phyloP scores from a whole-genome alignment of 148 eudicot species.

The Cornus florida region DNA sequence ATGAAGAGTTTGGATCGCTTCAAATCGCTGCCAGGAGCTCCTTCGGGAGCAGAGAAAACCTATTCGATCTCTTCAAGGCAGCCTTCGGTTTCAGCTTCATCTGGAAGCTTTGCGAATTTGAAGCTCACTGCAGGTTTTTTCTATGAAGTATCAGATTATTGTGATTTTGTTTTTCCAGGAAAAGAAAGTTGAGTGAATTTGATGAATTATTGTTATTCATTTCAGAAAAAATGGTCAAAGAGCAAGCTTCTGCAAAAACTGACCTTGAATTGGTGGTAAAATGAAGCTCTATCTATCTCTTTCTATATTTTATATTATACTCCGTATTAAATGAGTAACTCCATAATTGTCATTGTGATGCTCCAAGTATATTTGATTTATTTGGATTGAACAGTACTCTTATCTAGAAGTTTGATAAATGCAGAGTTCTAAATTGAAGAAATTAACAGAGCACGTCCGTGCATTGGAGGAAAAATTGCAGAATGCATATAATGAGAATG shows the following conservation, averaged over 20 bases:
- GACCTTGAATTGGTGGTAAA: conserved; percentile 85
- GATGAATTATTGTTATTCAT: conserved; percentile 10
- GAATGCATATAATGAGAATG: conserved; percentile 76
- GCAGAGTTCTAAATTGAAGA: conserved; percentile 87
- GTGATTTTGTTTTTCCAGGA: conserved; percentile 1
- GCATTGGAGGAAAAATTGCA: conserved; percentile 78
- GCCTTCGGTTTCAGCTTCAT: conserved; percentile 54
- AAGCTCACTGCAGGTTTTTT: conserved; percentile 80
- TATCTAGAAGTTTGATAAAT: conserved; percentile 5
- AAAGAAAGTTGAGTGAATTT: background rate
- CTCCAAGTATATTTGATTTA: background rate
- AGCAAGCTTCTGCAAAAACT: conserved; percentile 85
- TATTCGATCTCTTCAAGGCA: conserved; percentile 47
- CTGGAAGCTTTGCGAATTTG: conserved; percentile 76
- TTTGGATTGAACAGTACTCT: background rate
- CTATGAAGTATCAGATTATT: background rate
- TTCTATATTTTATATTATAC: background rate
- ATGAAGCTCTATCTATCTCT: conserved; percentile 10
- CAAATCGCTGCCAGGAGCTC: conserved; percentile 52
- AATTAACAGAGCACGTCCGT: conserved; percentile 61
- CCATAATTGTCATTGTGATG: background rate
- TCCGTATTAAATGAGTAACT: background rate
- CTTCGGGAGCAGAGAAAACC: conserved; percentile 49
- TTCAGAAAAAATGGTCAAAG: conserved; percentile 90
- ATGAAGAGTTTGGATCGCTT: conserved; percentile 65